Evolutionary conservation across 495 filamentous ascomycete species (phyloP), one percentile per base, ranked within the genome.

Genomic region (Chaetomium cochliodes): DNA sequence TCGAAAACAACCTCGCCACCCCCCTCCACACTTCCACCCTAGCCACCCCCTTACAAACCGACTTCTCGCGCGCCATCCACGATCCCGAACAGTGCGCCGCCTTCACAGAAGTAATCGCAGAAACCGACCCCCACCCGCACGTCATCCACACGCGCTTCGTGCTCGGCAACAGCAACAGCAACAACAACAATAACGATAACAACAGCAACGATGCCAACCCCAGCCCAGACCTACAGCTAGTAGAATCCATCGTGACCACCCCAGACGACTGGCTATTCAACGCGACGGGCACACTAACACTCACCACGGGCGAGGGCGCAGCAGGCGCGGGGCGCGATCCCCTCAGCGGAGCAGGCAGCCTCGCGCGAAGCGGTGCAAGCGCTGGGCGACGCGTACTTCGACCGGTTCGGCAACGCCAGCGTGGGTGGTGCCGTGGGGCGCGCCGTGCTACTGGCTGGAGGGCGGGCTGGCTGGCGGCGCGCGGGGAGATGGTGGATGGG

Each of bases 41-140:
- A 44, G 66, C 74, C 9, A 62, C 72, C 16, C 68, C 76, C 11
- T 60, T 81, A 47, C 71, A 68, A 26, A 73, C 80, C 59, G 75
- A 75, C 73, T 77, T 77, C 67, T 74, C 75, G 72, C 77, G 77
- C 60, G 75, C 69, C 63, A 68, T 77, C 44, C 69, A 74, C 74
- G 81, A 83, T 70, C 77, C 75, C 16, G 68, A 66, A 7, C 63
- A 71, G 42, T 84, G 80, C 75, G 78, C 80, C 5, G 74, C 80
- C 44, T 81, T 77, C 71, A 79, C 74, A 50, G 81, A 84, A 68
- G 64, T 83, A 67, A 76, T 81, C 52, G 70, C 79, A 25, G 77
- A 79, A n/a, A 70, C 75, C 42, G 25, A 69, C 62, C 20, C 68
- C 46, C 63, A 69, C 58, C 67, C 77, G 28, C 74, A 79, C 60